Conservation (phyloP, 306 rosid species). For the Lathyrus aphaca region DNA sequence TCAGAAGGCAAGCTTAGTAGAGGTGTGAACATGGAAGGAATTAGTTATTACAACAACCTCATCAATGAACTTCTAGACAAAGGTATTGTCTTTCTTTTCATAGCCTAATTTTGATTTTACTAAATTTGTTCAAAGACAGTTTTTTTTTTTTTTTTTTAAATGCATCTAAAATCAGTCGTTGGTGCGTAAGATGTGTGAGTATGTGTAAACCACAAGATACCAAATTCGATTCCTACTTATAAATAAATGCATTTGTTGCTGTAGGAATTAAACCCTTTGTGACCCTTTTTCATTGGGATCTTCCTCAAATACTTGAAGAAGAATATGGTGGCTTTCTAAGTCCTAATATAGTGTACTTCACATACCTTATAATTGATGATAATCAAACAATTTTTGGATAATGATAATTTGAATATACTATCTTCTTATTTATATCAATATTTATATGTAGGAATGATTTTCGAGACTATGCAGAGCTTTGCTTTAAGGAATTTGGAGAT, state of each 20-base stretch:
- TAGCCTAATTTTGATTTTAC: not conserved
- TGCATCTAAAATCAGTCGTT: too few relatives aligned
- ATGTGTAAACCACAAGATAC: too few relatives aligned
- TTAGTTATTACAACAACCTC: constrained; percentile 59
- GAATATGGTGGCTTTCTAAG: constrained; percentile 58
- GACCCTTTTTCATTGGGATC: constrained; percentile 66
- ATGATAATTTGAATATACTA: not conserved
- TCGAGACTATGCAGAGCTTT: constrained; percentile 38
- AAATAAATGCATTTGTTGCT: not conserved
- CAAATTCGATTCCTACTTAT: not conserved
- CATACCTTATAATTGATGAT: not conserved
- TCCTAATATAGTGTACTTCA: constrained; percentile 47
- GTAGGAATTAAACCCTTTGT: constrained; percentile 51
- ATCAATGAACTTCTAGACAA: constrained; percentile 53
- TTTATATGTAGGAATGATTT: constrained; percentile 35
- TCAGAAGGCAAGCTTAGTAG: constrained; percentile 54
- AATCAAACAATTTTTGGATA: not conserved
- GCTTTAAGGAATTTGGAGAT: constrained; percentile 47
- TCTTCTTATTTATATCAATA: not conserved
- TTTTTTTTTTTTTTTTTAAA: too few relatives aligned
- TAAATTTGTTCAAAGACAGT: constrained; percentile 8
- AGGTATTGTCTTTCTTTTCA: constrained; percentile 1
- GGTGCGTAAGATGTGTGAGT: too few relatives aligned
- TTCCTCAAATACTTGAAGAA: constrained; percentile 59
- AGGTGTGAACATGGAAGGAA: constrained; percentile 57